Conservation (phyloP, 345 rosid genomes). For the Salix brachista region DNA sequence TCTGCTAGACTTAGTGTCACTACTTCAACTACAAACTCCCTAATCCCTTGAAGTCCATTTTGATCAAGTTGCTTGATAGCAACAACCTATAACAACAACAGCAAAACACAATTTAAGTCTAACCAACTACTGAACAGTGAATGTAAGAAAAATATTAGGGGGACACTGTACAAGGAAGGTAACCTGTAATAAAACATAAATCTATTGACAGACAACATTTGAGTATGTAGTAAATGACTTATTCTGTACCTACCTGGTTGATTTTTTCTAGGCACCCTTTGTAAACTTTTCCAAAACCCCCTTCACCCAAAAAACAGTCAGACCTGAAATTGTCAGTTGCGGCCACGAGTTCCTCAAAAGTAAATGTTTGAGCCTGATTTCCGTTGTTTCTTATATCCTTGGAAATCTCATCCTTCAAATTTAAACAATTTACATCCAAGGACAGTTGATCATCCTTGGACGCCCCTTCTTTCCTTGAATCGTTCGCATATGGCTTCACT, state of each 20-base stretch:
- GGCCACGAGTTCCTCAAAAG: constrained; percentile 51
- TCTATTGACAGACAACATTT: not conserved
- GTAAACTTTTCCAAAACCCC: constrained; percentile 86
- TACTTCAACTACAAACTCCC: constrained; percentile 42
- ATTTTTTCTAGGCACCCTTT: constrained; percentile 52
- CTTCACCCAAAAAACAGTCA: constrained; percentile 75
- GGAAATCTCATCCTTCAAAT: constrained; percentile 38
- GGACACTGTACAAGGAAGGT: not conserved
- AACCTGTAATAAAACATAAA: not conserved
- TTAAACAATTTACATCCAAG: constrained; percentile 42
- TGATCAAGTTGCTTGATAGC: constrained; percentile 48
- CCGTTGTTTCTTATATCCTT: constrained; percentile 28
- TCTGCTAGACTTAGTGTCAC: constrained; percentile 29
- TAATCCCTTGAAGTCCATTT: constrained; percentile 38
- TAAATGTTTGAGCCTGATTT: constrained; percentile 45
- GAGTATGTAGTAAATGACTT: not conserved
- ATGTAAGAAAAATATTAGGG: not conserved
- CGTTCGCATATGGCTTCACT: constrained; percentile 38
- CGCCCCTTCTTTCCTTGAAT: constrained; percentile 29
- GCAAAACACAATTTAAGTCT: constrained; percentile 5
- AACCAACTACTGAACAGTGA: not conserved
- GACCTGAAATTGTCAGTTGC: constrained; percentile 63
- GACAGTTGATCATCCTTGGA: constrained; percentile 44
- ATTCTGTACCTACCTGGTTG: constrained; percentile 44
- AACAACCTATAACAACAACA: constrained; percentile 25